phyloP scores from a whole-genome alignment of 352 stramenopile species.

The Globisporangium abappressorium region DNA sequence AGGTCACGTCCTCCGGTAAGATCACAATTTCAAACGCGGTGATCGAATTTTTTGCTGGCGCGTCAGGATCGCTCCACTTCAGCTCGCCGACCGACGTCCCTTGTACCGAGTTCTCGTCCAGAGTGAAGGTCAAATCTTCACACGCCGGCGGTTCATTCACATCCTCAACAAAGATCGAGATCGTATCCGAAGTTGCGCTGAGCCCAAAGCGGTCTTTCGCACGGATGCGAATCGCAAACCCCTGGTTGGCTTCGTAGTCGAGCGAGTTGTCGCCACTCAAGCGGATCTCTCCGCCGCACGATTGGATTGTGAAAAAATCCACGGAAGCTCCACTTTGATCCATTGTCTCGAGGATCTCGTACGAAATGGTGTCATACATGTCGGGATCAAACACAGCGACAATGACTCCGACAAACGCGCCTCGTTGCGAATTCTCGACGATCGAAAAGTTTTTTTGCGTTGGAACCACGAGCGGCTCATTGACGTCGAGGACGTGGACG shows the following conservation, averaged over 20 bases:
- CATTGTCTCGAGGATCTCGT: constrained; percentile 27
- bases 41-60: constrained; percentile 35
- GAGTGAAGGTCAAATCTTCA: constrained; percentile 2
- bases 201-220: constrained; percentile 49
- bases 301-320: constrained; percentile 51
- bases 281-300: constrained; percentile 50
- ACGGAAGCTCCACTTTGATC: constrained; percentile 31
- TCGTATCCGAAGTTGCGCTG: constrained; percentile 16
- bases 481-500: constrained; percentile 42
- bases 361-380: constrained; percentile 40
- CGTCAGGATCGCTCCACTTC: constrained; percentile 41
- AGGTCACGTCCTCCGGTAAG: constrained; percentile 10
- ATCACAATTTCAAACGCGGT: constrained; percentile 42
- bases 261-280: constrained; percentile 28
- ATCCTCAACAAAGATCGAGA: constrained; percentile 22
- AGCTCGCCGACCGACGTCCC: constrained; percentile 25
- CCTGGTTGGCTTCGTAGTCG: constrained; percentile 33
- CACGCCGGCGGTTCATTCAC: constrained; percentile 32
- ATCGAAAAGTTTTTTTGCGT: constrained; percentile 28
- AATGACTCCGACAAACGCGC: constrained; percentile 31
- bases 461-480: constrained; percentile 44
- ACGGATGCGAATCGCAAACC: constrained; percentile 31
- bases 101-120: constrained; percentile 29
- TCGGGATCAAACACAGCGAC: constrained; percentile 43
- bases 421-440: constrained; percentile 34